phyloP scores from a whole-genome alignment of 2,329 filamentous ascomycete genomes.

The Dendryphion nanum region DNA sequence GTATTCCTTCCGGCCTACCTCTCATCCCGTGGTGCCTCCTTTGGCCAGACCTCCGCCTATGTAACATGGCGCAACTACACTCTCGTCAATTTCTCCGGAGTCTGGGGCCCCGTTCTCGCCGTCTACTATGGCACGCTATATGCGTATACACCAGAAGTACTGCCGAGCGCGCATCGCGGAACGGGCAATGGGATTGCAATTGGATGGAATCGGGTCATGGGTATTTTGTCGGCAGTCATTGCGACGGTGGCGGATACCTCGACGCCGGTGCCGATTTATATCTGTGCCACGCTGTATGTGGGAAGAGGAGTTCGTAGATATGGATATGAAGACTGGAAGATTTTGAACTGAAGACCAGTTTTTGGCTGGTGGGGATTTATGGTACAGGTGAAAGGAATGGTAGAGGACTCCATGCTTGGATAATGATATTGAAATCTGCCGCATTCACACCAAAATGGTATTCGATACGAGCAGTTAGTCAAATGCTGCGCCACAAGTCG shows the following conservation, averaged over 20 bases:
- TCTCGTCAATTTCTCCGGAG: constrained; percentile 63
- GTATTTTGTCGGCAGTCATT: constrained; percentile 68
- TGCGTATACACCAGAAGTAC: constrained; percentile 60
- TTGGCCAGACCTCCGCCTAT: constrained; percentile 54
- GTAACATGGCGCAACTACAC: constrained; percentile 72
- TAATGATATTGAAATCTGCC: too few relatives aligned
- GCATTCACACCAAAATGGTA: too few relatives aligned
- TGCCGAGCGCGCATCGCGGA: constrained; percentile 68
- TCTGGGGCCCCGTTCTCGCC: constrained; percentile 68
- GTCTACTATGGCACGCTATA: constrained; percentile 61
- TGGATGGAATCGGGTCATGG: constrained; percentile 70
- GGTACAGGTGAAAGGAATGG: too few relatives aligned
- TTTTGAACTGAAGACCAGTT: too few relatives aligned
- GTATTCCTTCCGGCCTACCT: constrained; percentile 70
- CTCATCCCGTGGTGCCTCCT: constrained; percentile 55
- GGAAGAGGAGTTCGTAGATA: constrained; percentile 51
- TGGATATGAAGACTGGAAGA: too few relatives aligned
- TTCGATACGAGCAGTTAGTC: too few relatives aligned
- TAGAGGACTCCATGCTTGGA: too few relatives aligned
- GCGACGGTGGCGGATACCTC: constrained; percentile 60
- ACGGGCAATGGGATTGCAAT: constrained; percentile 75
- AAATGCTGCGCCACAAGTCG: too few relatives aligned
- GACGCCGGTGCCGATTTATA: constrained; percentile 65
- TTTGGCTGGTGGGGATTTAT: too few relatives aligned
- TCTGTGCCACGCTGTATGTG: constrained; percentile 65